These are phyloP conservation scores for Arthrobotrys conoides DNA, from an alignment of 2,329 filamentous ascomycete species.

Conservation along the genomic window DNA sequence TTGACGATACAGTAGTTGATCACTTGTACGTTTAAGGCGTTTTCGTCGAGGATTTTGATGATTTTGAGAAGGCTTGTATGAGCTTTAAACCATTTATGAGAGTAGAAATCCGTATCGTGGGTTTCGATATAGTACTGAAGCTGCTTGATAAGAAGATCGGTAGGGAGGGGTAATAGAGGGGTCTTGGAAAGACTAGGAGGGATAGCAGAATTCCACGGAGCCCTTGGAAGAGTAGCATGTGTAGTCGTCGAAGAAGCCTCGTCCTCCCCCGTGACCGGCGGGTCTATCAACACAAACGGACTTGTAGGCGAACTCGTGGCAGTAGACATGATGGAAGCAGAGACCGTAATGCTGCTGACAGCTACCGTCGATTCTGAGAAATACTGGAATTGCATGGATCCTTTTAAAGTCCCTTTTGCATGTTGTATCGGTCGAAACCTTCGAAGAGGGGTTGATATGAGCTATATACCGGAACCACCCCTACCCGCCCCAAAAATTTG, in stretches of 20 bases:
- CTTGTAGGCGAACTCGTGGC: constrained; percentile 29
- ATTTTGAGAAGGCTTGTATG: constrained; percentile 29
- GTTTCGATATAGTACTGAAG: constrained; percentile 28
- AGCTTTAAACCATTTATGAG: constrained; percentile 19
- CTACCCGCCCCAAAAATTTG: background rate
- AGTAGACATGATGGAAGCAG: constrained; percentile 14
- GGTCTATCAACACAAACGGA: constrained; percentile 30
- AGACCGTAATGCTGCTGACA: constrained; percentile 23
- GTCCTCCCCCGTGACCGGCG: constrained; percentile 13
- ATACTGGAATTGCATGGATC: constrained; percentile 19
- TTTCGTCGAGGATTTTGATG: constrained; percentile 23
- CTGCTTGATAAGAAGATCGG: constrained; percentile 21
- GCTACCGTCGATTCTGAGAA: constrained; percentile 29
- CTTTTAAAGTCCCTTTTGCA: background rate
- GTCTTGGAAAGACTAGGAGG: constrained; percentile 12
- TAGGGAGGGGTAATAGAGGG: constrained; percentile 12
- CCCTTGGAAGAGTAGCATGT: constrained; percentile 13
- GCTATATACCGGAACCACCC: constrained; percentile 7
- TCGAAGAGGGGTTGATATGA: constrained; percentile 12
- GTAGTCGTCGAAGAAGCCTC: background rate
- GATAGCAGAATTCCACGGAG: constrained; percentile 25
- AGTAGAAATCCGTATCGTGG: constrained; percentile 22
- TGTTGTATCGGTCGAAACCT: background rate
- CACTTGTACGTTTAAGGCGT: background rate
- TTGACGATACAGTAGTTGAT: constrained; percentile 26